Percentiles rank a stretch among this genome's conserved stretches.
phyloP scores from a whole-genome alignment of 257 asterid genomes.

The Apocynum venetum region DNA sequence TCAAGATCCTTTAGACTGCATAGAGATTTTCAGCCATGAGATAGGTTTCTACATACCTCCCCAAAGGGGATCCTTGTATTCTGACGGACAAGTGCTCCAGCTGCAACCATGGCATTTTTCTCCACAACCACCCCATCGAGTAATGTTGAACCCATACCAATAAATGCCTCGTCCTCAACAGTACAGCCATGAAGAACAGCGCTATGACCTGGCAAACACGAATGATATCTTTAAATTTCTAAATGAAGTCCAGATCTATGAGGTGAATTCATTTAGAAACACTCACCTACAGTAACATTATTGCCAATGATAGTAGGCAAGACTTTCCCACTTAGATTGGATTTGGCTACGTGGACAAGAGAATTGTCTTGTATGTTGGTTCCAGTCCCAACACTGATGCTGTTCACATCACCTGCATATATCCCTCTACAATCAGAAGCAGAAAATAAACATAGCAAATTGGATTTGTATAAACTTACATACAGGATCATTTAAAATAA shows the following conservation, averaged over 20 bases:
- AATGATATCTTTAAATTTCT: slow-evolving; percentile 10
- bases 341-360: slow-evolving; percentile 91
- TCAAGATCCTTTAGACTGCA: background rate
- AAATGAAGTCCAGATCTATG: slow-evolving; percentile 2
- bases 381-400: slow-evolving; percentile 76
- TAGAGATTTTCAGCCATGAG: background rate
- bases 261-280: slow-evolving; percentile 8
- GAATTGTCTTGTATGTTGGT: slow-evolving; percentile 95
- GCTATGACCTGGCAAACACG: slow-evolving; percentile 64
- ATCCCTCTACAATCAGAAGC: background rate
- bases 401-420: slow-evolving; percentile 79
- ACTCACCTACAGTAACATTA: slow-evolving; percentile 92
- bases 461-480: too few relatives aligned
- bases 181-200: slow-evolving; percentile 94
- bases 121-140: slow-evolving; percentile 94
- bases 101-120: slow-evolving; percentile 97
- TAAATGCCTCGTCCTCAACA: slow-evolving; percentile 87
- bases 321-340: slow-evolving; percentile 84
- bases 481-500: too few relatives aligned
- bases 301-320: slow-evolving; percentile 74
- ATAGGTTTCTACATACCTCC: slow-evolving; percentile 52
- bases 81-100: slow-evolving; percentile 98
- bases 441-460: slow-evolving; percentile 5
- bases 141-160: slow-evolving; percentile 94
- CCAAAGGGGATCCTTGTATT: slow-evolving; percentile 79